A percentile compares a stretch with the other conserved stretches of the same genome.
phyloP scores from a whole-genome alignment of 1,284 basidiomycete genomes.

The Apiotrichum sp. region DNA sequence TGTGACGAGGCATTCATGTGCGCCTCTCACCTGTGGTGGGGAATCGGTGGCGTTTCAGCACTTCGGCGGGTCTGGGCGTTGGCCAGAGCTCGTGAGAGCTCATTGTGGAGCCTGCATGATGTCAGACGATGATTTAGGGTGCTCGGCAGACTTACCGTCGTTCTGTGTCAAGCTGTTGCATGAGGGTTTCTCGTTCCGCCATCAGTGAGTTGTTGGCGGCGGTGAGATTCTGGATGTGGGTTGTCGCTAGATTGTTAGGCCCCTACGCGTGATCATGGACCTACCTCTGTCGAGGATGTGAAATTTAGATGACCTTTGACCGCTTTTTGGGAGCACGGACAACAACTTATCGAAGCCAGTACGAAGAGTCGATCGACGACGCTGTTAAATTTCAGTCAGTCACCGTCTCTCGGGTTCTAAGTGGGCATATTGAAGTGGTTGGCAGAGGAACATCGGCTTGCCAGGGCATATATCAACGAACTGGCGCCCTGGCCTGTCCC shows the following conservation, averaged over 20 bases:
- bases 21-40: too few species aligned
- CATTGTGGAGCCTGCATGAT: neutral
- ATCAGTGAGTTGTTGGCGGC: constrained; percentile 23
- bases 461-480: too few species aligned
- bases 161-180: neutral
- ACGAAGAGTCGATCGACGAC: constrained; percentile 75
- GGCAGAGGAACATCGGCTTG: too few species aligned
- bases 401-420: neutral
- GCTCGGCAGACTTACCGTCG: neutral
- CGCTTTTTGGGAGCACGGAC: constrained; percentile 72
- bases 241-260: constrained; percentile 21
- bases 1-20: too few species aligned
- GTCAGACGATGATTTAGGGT: neutral
- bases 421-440: neutral
- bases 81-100: neutral
- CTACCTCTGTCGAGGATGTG: constrained; percentile 74
- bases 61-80: neutral
- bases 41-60: too few species aligned
- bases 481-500: too few species aligned
- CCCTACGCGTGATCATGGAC: constrained; percentile 27
- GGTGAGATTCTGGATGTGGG: constrained; percentile 27
- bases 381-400: constrained; percentile 79
- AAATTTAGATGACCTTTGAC: constrained; percentile 83
- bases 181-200: constrained; percentile 13
- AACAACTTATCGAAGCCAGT: constrained; percentile 79